Evolutionary conservation across 345 rosid genomes (phyloP).

Genomic region (Odontarrhena argentea): DNA sequence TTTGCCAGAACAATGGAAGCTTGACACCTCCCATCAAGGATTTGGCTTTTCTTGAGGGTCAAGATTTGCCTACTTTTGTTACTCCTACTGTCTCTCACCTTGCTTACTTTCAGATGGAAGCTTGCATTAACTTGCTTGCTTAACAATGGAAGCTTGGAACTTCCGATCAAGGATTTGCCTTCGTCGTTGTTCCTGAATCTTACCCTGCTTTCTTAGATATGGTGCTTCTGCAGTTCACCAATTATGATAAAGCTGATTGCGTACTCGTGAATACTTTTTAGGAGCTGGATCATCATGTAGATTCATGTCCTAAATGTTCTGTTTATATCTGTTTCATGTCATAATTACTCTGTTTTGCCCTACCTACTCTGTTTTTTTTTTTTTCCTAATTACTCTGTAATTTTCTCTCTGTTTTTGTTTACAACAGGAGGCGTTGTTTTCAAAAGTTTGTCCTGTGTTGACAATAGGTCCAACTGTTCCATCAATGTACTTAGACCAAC

Average conservation of each 20-base stretch:
- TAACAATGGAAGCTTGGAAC: slow-evolving; percentile 42
- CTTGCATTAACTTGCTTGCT: too few species aligned
- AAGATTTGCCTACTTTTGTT: slow-evolving; percentile 62
- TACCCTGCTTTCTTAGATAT: slow-evolving; percentile 49
- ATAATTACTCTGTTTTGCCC: background rate
- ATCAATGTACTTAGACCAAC: slow-evolving; percentile 59
- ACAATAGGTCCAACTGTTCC: slow-evolving; percentile 76
- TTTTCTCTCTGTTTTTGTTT: background rate
- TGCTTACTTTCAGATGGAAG: slow-evolving; percentile 50
- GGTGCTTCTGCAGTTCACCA: slow-evolving; percentile 53
- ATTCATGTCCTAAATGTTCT: slow-evolving; percentile 15
- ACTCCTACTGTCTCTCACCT: slow-evolving; percentile 49
- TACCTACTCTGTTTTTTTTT: background rate
- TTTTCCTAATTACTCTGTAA: background rate
- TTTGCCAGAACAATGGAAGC: slow-evolving; percentile 27
- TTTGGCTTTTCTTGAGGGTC: slow-evolving; percentile 49
- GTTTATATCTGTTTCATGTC: background rate
- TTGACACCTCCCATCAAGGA: slow-evolving; percentile 49
- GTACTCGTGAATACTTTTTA: slow-evolving; percentile 51
- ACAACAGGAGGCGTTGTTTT: slow-evolving; percentile 50
- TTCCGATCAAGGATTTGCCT: slow-evolving; percentile 51
- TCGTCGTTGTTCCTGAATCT: slow-evolving; percentile 21
- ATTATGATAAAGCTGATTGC: slow-evolving; percentile 49
- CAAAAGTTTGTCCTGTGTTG: slow-evolving; percentile 43
- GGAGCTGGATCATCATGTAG: slow-evolving; percentile 55